These are phyloP conservation scores for Elsinoe fawcettii DNA, from an alignment of 2,329 filamentous ascomycete genomes.

Conservation along the genomic window DNA sequence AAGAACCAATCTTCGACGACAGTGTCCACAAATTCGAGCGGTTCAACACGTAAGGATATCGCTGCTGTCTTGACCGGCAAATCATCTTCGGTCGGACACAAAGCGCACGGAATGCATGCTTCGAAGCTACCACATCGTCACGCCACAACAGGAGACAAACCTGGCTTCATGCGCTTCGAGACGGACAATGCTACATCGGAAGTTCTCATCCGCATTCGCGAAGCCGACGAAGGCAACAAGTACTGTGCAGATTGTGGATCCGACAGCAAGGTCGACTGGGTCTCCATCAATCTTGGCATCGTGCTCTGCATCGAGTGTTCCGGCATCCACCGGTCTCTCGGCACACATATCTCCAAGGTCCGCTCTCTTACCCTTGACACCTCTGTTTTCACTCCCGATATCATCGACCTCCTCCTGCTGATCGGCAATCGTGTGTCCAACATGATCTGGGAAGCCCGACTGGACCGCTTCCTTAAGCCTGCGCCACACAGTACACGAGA, in stretches of 20 bases:
- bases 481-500: constrained; percentile 72
- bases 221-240: constrained; percentile 84
- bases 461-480: constrained; percentile 69
- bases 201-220: constrained; percentile 76
- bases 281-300: constrained; percentile 94
- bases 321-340: constrained; percentile 89
- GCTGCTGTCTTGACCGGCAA: constrained; percentile 91
- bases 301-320: constrained; percentile 97
- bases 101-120: constrained; percentile 25
- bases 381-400: constrained; percentile 92
- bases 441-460: constrained; percentile 86
- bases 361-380: constrained; percentile 92
- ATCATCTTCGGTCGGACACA: constrained; percentile 61
- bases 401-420: constrained; percentile 84
- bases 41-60: constrained; percentile 70
- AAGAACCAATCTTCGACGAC: constrained; percentile 40
- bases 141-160: constrained; percentile 84
- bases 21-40: constrained; percentile 38
- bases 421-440: constrained; percentile 94
- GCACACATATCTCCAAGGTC: constrained; percentile 80
- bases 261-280: constrained; percentile 91
- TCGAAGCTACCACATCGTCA: constrained; percentile 64
- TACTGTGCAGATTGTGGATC: constrained; percentile 94
- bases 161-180: constrained; percentile 62
- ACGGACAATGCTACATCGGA: constrained; percentile 72